Conservation (phyloP, 352 stramenopile genomes). For the Pythium insidiosum region DNA sequence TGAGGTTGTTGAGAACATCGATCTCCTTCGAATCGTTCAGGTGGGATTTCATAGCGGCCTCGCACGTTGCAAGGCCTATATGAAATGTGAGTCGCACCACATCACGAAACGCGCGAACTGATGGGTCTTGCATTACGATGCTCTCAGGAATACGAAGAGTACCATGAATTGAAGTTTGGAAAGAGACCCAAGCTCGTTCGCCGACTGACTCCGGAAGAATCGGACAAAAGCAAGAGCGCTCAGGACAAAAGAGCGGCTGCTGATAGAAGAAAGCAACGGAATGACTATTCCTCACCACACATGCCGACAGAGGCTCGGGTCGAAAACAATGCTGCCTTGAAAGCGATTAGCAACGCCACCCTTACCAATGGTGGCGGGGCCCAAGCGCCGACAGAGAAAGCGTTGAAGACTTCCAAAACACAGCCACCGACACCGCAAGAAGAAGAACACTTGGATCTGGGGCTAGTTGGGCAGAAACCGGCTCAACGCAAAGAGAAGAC, state of each 20-base stretch:
- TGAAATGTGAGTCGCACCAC: too few species aligned
- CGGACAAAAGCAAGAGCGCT: constrained; percentile 33
- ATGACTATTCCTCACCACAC: constrained; percentile 68
- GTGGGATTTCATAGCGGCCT: too few species aligned
- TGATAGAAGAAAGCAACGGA: constrained; percentile 55
- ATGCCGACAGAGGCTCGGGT: constrained; percentile 74
- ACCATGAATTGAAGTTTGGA: constrained; percentile 89
- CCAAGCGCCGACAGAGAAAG: background rate
- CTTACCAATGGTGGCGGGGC: constrained; percentile 3
- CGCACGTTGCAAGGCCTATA: too few species aligned
- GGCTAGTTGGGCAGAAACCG: constrained; percentile 63
- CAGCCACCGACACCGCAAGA: constrained; percentile 16
- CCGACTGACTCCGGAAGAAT: constrained; percentile 49
- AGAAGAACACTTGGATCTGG: constrained; percentile 41
- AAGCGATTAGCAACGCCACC: constrained; percentile 29
- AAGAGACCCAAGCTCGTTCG: constrained; percentile 84
- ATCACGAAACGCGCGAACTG: too few species aligned
- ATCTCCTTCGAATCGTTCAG: constrained; percentile 80
- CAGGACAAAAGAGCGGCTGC: constrained; percentile 48
- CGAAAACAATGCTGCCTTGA: constrained; percentile 70
- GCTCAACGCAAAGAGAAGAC: constrained; percentile 19
- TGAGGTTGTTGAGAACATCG: constrained; percentile 90
- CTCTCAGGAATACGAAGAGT: constrained; percentile 89
- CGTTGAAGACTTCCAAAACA: constrained; percentile 2
- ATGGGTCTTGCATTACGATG: too few species aligned